Conservation (phyloP, 1,284 basidiomycete species). For the Mrakiaceae sp. region DNA sequence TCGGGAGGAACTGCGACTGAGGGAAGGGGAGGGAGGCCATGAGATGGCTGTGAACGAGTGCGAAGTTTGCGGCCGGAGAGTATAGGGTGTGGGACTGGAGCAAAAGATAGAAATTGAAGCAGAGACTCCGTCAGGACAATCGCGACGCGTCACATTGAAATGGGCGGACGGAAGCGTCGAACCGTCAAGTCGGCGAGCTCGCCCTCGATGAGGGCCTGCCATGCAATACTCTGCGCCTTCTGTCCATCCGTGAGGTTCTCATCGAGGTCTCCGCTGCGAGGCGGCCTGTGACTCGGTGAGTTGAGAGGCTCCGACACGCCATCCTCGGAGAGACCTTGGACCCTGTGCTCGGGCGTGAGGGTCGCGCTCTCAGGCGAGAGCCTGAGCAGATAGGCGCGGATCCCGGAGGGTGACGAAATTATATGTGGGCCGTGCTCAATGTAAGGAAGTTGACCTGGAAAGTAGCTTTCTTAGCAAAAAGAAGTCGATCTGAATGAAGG, state of each 20-base stretch:
- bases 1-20: conserved; percentile 29
- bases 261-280: conserved; percentile 21
- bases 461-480: background rate
- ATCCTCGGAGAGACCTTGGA: too few species aligned
- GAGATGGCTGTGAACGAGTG: conserved; percentile 24
- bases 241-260: conserved; percentile 20
- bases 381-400: conserved; percentile 8
- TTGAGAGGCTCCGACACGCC: background rate
- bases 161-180: conserved; percentile 12
- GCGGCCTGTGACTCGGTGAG: too few species aligned
- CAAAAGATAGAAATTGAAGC: background rate
- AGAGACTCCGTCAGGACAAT: background rate
- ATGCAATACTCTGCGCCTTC: conserved; percentile 24
- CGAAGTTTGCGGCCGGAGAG: conserved; percentile 30
- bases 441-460: conserved; percentile 14
- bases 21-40: conserved; percentile 24
- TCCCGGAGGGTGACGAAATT: background rate
- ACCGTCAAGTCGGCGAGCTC: conserved; percentile 30
- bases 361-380: conserved; percentile 1
- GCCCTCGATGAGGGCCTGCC: conserved; percentile 31
- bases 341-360: background rate
- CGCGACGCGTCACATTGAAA: too few species aligned
- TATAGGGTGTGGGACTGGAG: conserved; percentile 31
- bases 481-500: background rate
- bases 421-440: conserved; percentile 10